Percentiles rank a stretch among this genome's conserved stretches.
phyloP scores from a whole-genome alignment of 2,329 filamentous ascomycete genomes.

The Aspergillus viridinutans region DNA sequence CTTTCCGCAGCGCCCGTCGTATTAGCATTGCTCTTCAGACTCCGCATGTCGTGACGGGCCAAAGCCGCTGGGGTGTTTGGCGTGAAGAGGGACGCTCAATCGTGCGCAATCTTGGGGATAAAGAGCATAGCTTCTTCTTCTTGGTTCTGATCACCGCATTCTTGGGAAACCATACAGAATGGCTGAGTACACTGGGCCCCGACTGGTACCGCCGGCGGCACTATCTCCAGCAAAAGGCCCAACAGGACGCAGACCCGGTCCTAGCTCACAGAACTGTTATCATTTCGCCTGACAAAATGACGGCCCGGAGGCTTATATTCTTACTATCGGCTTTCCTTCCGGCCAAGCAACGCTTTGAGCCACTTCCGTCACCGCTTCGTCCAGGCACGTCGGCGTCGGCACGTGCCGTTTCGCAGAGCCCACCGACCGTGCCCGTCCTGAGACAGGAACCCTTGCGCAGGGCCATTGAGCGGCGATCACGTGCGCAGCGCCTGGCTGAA shows the following conservation, averaged over 20 bases:
- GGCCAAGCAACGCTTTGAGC: slow-evolving; percentile 40
- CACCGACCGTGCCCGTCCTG: slow-evolving; percentile 47
- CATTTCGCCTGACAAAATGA: slow-evolving; percentile 56
- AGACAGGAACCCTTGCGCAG: slow-evolving; percentile 52
- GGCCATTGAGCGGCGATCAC: slow-evolving; percentile 50
- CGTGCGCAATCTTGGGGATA: slow-evolving; percentile 50
- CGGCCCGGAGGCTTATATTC: slow-evolving; percentile 55
- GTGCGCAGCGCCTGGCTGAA: slow-evolving; percentile 43
- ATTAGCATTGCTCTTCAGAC: slow-evolving; percentile 54
- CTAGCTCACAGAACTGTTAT: slow-evolving; percentile 54
- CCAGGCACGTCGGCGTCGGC: slow-evolving; percentile 44
- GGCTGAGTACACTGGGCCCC: slow-evolving; percentile 53
- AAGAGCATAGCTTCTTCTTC: slow-evolving; percentile 58
- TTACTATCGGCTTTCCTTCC: slow-evolving; percentile 56
- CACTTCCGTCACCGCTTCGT: slow-evolving; percentile 35
- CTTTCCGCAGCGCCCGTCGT: slow-evolving; percentile 46
- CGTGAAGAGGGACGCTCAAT: slow-evolving; percentile 58
- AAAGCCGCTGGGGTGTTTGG: slow-evolving; percentile 58
- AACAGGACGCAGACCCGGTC: slow-evolving; percentile 44
- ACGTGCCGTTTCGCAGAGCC: slow-evolving; percentile 51
- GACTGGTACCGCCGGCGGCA: slow-evolving; percentile 52
- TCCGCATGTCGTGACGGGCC: slow-evolving; percentile 54
- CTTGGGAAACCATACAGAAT: slow-evolving; percentile 57
- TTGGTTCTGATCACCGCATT: slow-evolving; percentile 57
- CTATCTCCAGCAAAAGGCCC: slow-evolving; percentile 48